Evolutionary conservation across 2,329 filamentous ascomycete genomes (phyloP).

Genomic region (Tolypocladium pustulatum): DNA sequence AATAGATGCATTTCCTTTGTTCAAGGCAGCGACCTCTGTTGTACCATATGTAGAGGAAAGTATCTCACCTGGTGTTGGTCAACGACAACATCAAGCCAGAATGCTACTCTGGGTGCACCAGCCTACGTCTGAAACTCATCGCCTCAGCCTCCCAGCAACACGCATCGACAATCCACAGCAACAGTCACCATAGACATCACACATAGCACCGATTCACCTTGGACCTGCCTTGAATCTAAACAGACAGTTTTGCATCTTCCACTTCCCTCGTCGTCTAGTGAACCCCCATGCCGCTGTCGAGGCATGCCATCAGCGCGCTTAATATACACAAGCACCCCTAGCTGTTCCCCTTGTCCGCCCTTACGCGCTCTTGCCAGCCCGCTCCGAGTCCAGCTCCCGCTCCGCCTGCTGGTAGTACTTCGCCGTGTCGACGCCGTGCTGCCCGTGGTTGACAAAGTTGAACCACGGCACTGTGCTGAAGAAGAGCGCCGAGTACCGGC

Average conservation of each 20-base stretch:
- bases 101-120: not conserved
- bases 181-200: not conserved
- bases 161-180: not conserved
- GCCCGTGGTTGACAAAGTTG: constrained; percentile 93
- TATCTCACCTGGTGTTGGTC: not conserved
- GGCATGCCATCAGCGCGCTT: constrained; percentile 8
- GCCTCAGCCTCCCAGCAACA: not conserved
- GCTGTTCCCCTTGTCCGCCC: not conserved
- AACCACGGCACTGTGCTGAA: constrained; percentile 86
- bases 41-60: not conserved
- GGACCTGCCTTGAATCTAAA: not conserved
- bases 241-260: not conserved
- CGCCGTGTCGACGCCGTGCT: constrained; percentile 94
- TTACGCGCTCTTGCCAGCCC: constrained; percentile 2
- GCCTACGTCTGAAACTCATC: not conserved
- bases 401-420: constrained; percentile 98
- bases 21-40: too few relatives aligned
- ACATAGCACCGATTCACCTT: not conserved
- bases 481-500: constrained; percentile 79
- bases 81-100: not conserved
- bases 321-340: constrained; percentile 12
- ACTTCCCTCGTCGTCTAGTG: not conserved
- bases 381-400: constrained; percentile 78
- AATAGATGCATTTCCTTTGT: too few relatives aligned
- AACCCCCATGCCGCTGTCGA: constrained; percentile 6